These are phyloP conservation scores for Silybum marianum DNA, from an alignment of 129 eudicot species.

Conservation along the genomic window DNA sequence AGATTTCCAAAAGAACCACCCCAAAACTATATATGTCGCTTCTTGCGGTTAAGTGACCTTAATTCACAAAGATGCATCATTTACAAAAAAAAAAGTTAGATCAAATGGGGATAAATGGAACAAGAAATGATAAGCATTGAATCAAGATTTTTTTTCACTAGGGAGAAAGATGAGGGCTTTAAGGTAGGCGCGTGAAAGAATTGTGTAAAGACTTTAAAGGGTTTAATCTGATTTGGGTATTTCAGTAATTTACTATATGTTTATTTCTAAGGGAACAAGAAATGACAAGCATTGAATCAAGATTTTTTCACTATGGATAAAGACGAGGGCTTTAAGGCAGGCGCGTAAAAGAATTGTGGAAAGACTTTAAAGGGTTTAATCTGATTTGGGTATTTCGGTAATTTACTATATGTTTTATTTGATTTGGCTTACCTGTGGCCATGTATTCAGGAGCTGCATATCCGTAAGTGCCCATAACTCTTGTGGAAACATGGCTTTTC, in stretches of 20 bases:
- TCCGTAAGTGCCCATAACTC: constrained; percentile 92
- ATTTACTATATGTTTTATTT: background rate
- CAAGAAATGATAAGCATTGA: background rate
- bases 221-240: background rate
- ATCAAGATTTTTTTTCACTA: background rate
- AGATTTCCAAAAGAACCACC: constrained; percentile 79
- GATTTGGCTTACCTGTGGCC: constrained; percentile 66
- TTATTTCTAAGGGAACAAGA: no score
- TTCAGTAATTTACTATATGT: no score
- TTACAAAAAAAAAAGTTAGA: background rate
- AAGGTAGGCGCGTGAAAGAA: background rate
- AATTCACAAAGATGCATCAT: constrained; percentile 19
- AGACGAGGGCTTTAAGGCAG: background rate
- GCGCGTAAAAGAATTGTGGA: background rate
- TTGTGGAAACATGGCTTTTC: constrained; percentile 79
- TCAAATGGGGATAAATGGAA: constrained; percentile 3
- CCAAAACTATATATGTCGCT: constrained; percentile 93
- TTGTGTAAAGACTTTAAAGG: background rate
- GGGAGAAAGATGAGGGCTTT: background rate
- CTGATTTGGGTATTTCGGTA: background rate
- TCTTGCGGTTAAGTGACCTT: constrained; percentile 84
- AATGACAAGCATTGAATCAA: background rate
- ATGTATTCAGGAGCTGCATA: constrained; percentile 95
- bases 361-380: background rate
- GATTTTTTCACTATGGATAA: background rate